Percentiles rank a stretch among this genome's conserved stretches.
These are phyloP conservation scores for Hypseocharis bilobata DNA, from an alignment of 441 rosid genomes.

Conservation along the genomic window DNA sequence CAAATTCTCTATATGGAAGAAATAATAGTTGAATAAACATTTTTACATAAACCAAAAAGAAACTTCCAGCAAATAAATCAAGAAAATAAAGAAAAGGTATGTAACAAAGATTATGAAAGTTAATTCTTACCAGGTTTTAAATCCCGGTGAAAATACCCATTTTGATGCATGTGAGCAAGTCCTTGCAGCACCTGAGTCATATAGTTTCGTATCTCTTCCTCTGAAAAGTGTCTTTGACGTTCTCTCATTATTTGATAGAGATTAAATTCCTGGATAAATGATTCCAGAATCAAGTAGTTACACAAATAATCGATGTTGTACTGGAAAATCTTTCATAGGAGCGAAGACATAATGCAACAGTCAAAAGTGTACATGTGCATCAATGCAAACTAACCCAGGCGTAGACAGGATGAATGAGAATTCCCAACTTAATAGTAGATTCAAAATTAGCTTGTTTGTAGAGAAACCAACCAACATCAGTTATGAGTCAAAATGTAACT, in stretches of 20 bases:
- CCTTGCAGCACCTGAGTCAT: conserved; percentile 62
- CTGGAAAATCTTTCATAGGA: background rate
- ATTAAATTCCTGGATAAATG: conserved; percentile 41
- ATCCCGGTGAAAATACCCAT: conserved; percentile 61
- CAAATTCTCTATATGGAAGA: conserved; percentile 42
- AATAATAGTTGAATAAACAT: background rate
- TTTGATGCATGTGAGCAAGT: conserved; percentile 58
- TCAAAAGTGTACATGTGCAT: background rate
- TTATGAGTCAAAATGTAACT: background rate
- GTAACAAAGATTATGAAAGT: conserved; percentile 3
- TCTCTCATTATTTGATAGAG: conserved; percentile 58
- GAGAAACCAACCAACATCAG: background rate
- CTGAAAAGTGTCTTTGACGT: conserved; percentile 39
- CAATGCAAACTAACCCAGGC: background rate
- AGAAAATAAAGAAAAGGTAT: conserved; percentile 1
- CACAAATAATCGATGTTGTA: background rate
- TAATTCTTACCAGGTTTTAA: conserved; percentile 49
- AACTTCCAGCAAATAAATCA: background rate
- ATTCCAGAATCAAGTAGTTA: conserved; percentile 20
- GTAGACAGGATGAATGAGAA: background rate
- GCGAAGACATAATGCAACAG: background rate
- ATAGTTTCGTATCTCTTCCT: conserved; percentile 43
- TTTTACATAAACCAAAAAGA: background rate
- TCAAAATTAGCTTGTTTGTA: background rate
- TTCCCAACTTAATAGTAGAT: background rate